These are phyloP conservation scores for Colletotrichum cereale DNA, from an alignment of 2,329 filamentous ascomycete genomes.

Conservation along the genomic window DNA sequence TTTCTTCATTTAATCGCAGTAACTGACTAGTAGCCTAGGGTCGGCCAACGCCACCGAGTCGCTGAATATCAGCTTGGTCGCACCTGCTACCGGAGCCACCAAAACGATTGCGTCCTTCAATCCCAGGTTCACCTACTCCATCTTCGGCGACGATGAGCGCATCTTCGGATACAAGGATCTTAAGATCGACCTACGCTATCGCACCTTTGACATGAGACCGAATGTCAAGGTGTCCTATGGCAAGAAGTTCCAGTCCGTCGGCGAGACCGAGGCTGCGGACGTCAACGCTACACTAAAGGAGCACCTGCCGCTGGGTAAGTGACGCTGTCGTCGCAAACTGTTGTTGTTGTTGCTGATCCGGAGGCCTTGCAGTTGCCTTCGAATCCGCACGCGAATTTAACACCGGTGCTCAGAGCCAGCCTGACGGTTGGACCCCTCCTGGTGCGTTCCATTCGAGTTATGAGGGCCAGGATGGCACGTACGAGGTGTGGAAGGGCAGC, in stretches of 20 bases:
- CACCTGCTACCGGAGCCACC: conserved; percentile 60
- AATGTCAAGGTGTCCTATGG: conserved; percentile 78
- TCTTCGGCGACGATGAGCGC: conserved; percentile 92
- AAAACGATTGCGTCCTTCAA: conserved; percentile 78
- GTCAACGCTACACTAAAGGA: conserved; percentile 72
- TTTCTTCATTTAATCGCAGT: not conserved
- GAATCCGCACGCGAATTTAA: conserved; percentile 73
- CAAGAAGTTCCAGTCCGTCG: conserved; percentile 77
- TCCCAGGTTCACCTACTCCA: conserved; percentile 88
- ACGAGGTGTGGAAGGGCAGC: conserved; percentile 87
- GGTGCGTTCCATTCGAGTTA: conserved; percentile 78
- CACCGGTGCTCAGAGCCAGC: conserved; percentile 53
- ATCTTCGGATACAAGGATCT: conserved; percentile 92
- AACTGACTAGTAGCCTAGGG: conserved; percentile 56
- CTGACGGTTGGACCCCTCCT: conserved; percentile 74
- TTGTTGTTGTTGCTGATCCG: not conserved
- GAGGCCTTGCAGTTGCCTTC: conserved; percentile 70
- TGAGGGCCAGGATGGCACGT: conserved; percentile 70
- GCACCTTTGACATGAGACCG: conserved; percentile 81
- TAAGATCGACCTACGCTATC: conserved; percentile 77
- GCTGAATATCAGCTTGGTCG: conserved; percentile 70
- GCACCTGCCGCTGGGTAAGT: conserved; percentile 76
- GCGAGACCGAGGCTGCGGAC: conserved; percentile 77
- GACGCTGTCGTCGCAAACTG: conserved; percentile 10
- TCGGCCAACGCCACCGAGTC: conserved; percentile 72